phyloP scores from a whole-genome alignment of 2,329 filamentous ascomycete species.

The Botrytis medusae region DNA sequence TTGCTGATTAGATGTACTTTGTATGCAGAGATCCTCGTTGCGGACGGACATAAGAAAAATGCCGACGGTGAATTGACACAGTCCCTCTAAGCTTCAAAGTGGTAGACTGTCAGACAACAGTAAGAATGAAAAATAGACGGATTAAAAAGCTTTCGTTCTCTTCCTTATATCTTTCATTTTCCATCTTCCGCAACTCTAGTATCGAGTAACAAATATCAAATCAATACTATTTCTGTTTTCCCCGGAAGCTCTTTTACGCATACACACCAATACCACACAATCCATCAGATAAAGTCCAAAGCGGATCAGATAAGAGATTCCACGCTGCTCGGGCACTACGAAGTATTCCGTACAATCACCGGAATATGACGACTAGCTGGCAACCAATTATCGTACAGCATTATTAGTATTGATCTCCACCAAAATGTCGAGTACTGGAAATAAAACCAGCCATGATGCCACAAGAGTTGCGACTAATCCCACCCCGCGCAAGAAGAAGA shows the following conservation, averaged over 20 bases:
- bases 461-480: not conserved
- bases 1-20: not conserved
- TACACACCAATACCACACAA: not conserved
- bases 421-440: conserved; percentile 14
- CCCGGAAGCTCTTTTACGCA: not conserved
- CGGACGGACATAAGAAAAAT: conserved; percentile 2
- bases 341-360: not conserved
- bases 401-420: not conserved
- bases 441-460: conserved; percentile 17
- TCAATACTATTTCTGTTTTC: not conserved
- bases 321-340: not conserved
- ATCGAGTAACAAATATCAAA: not conserved
- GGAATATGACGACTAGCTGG: not conserved
- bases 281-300: conserved; percentile 5
- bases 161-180: not conserved
- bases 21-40: too few relatives aligned
- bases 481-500: conserved; percentile 19
- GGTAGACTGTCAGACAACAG: not conserved
- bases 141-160: not conserved
- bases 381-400: not conserved
- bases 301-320: conserved; percentile 16
- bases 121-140: not conserved
- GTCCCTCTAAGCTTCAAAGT: not conserved
- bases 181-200: not conserved
- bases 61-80: not conserved